A percentile compares a stretch with the other conserved stretches of the same genome.
Conservation (phyloP, 2,329 filamentous ascomycete genomes). For the Stenocarpella maydis region DNA sequence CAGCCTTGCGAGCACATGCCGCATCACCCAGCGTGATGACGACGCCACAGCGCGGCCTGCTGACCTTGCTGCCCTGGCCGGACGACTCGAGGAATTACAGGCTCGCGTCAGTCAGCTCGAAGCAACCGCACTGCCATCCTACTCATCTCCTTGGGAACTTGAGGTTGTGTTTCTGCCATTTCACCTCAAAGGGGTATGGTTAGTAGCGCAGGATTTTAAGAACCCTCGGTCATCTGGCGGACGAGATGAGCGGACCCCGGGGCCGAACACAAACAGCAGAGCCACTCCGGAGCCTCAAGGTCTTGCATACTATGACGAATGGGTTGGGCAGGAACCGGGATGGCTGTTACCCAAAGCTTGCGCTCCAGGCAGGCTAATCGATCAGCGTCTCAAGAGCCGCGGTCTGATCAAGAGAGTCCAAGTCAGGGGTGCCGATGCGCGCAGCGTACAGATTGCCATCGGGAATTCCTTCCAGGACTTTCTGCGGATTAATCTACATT, state of each 20-base stretch:
- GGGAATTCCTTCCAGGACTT: conserved; percentile 67
- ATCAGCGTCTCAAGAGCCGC: conserved; percentile 76
- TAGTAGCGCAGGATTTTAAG: conserved; percentile 58
- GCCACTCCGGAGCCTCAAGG: conserved; percentile 53
- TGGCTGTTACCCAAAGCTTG: conserved; percentile 77
- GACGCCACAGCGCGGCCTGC: conserved; percentile 51
- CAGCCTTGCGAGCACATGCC: conserved; percentile 49
- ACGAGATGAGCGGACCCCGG: conserved; percentile 63
- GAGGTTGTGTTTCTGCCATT: conserved; percentile 82
- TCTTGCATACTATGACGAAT: conserved; percentile 56
- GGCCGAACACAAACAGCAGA: conserved; percentile 57
- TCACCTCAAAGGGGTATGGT: conserved; percentile 64
- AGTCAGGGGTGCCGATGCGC: conserved; percentile 69
- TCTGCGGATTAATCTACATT: conserved; percentile 54
- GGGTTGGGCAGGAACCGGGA: conserved; percentile 58
- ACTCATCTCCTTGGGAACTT: conserved; percentile 72
- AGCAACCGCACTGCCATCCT: conserved; percentile 65
- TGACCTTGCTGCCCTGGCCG: conserved; percentile 56
- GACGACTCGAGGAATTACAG: conserved; percentile 59
- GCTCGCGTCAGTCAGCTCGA: conserved; percentile 65
- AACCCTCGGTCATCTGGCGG: conserved; percentile 44
- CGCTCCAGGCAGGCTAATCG: conserved; percentile 67
- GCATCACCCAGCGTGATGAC: conserved; percentile 48
- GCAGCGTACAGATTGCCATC: conserved; percentile 72
- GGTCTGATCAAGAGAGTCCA: conserved; percentile 73